These are phyloP conservation scores for Arctium minus DNA, from an alignment of 129 eudicot species.

Conservation along the genomic window DNA sequence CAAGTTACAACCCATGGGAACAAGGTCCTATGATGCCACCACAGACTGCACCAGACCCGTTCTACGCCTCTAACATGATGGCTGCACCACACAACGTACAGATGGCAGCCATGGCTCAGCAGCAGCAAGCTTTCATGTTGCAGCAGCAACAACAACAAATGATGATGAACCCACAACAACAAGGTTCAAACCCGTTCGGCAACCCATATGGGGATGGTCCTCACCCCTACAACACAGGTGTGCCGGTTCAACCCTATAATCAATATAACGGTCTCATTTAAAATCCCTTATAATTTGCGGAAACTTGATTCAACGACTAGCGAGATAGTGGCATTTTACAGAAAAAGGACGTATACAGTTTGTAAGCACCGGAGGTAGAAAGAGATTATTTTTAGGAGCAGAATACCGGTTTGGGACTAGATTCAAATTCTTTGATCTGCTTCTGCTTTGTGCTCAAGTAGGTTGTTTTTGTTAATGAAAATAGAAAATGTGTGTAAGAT, in stretches of 20 bases:
- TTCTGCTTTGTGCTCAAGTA: not conserved
- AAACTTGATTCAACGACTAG: not conserved
- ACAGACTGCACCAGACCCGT: constrained; percentile 54
- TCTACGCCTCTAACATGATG: constrained; percentile 59
- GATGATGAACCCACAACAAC: constrained; percentile 49
- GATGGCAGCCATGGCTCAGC: constrained; percentile 71
- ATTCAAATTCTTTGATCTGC: not conserved
- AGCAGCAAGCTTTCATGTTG: constrained; percentile 49
- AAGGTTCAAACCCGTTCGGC: constrained; percentile 54
- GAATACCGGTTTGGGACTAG: not conserved
- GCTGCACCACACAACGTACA: constrained; percentile 66
- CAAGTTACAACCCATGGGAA: constrained; percentile 87
- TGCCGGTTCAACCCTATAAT: constrained; percentile 61
- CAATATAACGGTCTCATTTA: constrained; percentile 63
- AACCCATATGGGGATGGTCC: constrained; percentile 29
- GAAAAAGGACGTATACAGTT: not conserved
- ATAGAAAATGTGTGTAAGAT: not conserved
- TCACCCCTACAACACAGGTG: constrained; percentile 53
- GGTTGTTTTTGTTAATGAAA: not conserved
- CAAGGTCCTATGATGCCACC: constrained; percentile 51
- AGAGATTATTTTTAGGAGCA: not conserved
- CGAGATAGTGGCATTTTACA: not conserved
- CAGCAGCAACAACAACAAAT: constrained; percentile 62
- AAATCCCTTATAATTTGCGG: not conserved
- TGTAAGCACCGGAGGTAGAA: not conserved